Evolutionary conservation across 169 alveolate species (phyloP).

Genomic region (Eimeria acervulina): DNA sequence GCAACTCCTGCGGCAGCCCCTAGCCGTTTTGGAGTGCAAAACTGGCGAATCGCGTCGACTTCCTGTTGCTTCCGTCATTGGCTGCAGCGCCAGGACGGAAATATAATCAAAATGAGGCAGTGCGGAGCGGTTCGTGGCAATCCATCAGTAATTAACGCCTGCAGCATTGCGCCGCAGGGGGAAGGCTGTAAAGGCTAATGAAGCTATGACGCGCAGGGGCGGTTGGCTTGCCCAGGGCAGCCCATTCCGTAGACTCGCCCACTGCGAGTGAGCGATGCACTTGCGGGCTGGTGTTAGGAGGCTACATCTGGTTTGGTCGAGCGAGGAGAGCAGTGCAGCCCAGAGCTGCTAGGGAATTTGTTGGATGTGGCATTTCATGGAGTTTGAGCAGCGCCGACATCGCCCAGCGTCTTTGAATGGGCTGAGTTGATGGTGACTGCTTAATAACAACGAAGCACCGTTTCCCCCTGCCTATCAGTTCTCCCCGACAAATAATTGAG

Average conservation of each 20-base stretch:
- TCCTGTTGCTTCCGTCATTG: not conserved
- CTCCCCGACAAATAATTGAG: not conserved
- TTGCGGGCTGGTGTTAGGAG: not conserved
- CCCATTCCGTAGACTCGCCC: not conserved
- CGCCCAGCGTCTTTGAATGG: conserved; percentile 3
- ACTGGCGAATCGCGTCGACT: not conserved
- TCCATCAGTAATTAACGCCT: not conserved
- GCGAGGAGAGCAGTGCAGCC: conserved; percentile 15
- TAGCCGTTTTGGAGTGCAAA: not conserved
- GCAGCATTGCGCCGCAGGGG: not conserved
- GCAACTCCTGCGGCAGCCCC: not conserved
- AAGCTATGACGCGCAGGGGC: not conserved
- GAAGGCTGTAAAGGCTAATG: not conserved
- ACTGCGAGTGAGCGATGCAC: not conserved
- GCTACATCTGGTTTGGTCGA: no score
- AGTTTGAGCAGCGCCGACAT: conserved; percentile 13
- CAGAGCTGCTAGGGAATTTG: not conserved
- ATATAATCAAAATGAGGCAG: not conserved
- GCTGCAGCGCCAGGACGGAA: conserved; percentile 11
- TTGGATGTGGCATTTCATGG: not conserved
- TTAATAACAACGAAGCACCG: not conserved
- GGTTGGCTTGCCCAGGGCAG: not conserved
- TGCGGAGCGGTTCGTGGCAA: not conserved
- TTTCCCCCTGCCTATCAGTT: not conserved
- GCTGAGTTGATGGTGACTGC: not conserved